These are phyloP conservation scores for Chlamydomonas urium DNA, from an alignment of 139 green algal species.

Conservation along the genomic window DNA sequence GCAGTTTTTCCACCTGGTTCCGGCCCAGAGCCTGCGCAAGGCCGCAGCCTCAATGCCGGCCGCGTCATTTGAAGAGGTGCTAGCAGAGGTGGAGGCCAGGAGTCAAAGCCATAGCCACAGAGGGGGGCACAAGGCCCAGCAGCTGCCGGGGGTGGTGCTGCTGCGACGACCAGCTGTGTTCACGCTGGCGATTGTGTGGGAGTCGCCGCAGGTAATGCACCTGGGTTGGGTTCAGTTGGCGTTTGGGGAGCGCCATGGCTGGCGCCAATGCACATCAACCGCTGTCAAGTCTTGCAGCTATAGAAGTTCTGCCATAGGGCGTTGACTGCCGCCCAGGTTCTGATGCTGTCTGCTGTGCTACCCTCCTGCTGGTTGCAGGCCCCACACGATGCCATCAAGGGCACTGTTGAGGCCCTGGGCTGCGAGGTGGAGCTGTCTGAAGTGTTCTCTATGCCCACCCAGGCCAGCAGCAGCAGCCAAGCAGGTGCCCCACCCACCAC, in stretches of 20 bases:
- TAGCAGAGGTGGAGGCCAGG: constrained; percentile 54
- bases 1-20: constrained; percentile 66
- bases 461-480: background rate
- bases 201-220: constrained; percentile 64
- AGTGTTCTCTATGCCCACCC: too few species aligned
- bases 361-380: constrained; percentile 44
- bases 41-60: constrained; percentile 26
- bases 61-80: constrained; percentile 53
- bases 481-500: background rate
- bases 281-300: too few species aligned
- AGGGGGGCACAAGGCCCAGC: background rate
- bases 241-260: too few species aligned
- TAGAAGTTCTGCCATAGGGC: too few species aligned
- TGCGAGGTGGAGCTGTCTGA: constrained; percentile 38
- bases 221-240: too few species aligned
- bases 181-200: constrained; percentile 69
- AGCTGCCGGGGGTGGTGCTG: constrained; percentile 25
- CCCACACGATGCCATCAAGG: constrained; percentile 40
- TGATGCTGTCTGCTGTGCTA: too few species aligned
- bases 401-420: constrained; percentile 48
- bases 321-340: too few species aligned
- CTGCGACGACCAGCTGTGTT: constrained; percentile 59
- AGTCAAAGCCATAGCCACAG: too few species aligned
- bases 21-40: constrained; percentile 42
- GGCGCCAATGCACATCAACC: too few species aligned